A percentile compares a stretch with the other conserved stretches of the same genome.
Evolutionary conservation across 2,329 filamentous ascomycete genomes (phyloP).

Genomic region (Ophiocordyceps polyrhachis-furcata): DNA sequence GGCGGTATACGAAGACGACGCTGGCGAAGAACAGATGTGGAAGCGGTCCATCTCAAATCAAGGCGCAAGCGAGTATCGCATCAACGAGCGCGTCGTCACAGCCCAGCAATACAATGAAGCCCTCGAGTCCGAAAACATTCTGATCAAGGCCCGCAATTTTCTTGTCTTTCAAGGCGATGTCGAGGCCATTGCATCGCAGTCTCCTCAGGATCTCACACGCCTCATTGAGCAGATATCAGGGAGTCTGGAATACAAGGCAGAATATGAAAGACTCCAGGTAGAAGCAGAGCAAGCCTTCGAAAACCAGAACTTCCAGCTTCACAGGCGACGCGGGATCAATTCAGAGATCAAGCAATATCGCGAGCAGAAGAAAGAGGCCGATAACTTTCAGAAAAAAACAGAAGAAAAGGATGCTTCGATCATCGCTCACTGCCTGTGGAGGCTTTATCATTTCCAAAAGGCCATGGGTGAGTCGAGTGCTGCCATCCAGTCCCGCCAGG

Average conservation of each 20-base stretch:
- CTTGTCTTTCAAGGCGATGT: slow-evolving; percentile 97
- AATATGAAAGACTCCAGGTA: slow-evolving; percentile 79
- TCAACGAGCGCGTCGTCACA: slow-evolving; percentile 79
- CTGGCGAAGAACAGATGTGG: slow-evolving; percentile 87
- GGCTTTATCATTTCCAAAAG: slow-evolving; percentile 85
- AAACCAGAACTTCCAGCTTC: slow-evolving; percentile 73
- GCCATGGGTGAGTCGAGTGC: slow-evolving; percentile 82
- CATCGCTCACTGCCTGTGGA: slow-evolving; percentile 89
- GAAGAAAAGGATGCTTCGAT: slow-evolving; percentile 82
- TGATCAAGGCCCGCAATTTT: slow-evolving; percentile 97
- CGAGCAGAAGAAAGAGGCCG: slow-evolving; percentile 89
- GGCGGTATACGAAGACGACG: slow-evolving; percentile 97
- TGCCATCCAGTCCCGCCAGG: slow-evolving; percentile 83
- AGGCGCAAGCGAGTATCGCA: slow-evolving; percentile 86
- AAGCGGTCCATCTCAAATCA: slow-evolving; percentile 81
- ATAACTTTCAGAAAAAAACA: slow-evolving; percentile 79
- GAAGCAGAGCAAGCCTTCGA: slow-evolving; percentile 77
- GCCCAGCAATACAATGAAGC: slow-evolving; percentile 88
- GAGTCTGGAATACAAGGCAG: slow-evolving; percentile 80
- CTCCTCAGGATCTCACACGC: slow-evolving; percentile 78
- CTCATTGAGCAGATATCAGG: slow-evolving; percentile 96
- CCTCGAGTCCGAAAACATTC: slow-evolving; percentile 81
- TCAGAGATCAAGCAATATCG: slow-evolving; percentile 96
- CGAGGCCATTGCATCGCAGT: slow-evolving; percentile 89
- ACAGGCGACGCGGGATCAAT: slow-evolving; percentile 83